phyloP scores from a whole-genome alignment of 805 yeast species.

The Groenewaldozyma salmanticensis region DNA sequence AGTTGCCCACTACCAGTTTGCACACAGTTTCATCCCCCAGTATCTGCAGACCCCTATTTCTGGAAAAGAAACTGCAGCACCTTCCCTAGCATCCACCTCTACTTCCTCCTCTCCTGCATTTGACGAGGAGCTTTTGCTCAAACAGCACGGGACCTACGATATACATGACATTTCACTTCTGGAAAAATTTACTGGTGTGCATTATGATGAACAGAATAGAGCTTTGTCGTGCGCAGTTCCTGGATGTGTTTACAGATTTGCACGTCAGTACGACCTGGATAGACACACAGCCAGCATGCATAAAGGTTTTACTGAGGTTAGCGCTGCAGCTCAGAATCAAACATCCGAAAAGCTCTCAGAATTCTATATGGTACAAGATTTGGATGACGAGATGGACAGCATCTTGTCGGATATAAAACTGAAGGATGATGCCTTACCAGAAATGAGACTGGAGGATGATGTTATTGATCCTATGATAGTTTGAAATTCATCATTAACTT shows the following conservation, averaged over 20 bases:
- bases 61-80: neutral
- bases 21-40: constrained; percentile 32
- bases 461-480: no score
- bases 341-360: neutral
- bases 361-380: neutral
- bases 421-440: no score
- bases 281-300: constrained; percentile 25
- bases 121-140: neutral
- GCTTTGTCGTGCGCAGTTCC: constrained; percentile 23
- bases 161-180: constrained; percentile 16
- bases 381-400: neutral
- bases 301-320: neutral
- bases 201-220: constrained; percentile 23
- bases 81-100: constrained; percentile 12
- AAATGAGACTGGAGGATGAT: no score
- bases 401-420: no score
- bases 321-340: neutral
- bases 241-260: constrained; percentile 27
- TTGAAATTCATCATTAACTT: no score
- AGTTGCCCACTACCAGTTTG: constrained; percentile 43
- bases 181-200: constrained; percentile 29
- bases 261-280: constrained; percentile 29
- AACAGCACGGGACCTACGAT: neutral
- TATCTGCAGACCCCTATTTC: constrained; percentile 3
- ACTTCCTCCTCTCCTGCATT: neutral